phyloP scores from a whole-genome alignment of 768 basidiomycete species.

The Mycena haematopus region DNA sequence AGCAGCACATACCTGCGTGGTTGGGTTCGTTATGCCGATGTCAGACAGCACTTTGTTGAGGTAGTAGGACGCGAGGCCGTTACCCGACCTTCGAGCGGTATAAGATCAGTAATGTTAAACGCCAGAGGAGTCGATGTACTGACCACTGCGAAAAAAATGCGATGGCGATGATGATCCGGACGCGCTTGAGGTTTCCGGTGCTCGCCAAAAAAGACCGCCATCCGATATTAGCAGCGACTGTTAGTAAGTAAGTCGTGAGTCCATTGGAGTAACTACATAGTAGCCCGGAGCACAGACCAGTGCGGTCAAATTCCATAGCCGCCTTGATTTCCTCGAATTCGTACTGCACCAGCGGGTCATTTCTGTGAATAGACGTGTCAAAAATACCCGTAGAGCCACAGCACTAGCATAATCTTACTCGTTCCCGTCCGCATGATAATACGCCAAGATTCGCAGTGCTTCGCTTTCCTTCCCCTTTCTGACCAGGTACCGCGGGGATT shows the following conservation, averaged over 20 bases:
- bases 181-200: conserved; percentile 74
- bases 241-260: too few relatives aligned
- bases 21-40: conserved; percentile 68
- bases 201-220: conserved; percentile 74
- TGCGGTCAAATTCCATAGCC: conserved; percentile 71
- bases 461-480: conserved; percentile 74
- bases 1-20: conserved; percentile 47
- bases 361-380: conserved; percentile 39
- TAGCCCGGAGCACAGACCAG: conserved; percentile 34
- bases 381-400: background rate
- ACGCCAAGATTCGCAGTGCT: conserved; percentile 74
- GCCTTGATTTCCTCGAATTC: conserved; percentile 85
- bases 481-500: conserved; percentile 85
- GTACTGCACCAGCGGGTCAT: conserved; percentile 72
- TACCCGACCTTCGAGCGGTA: too few relatives aligned
- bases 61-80: conserved; percentile 85
- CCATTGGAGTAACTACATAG: too few relatives aligned
- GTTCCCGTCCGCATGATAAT: conserved; percentile 85
- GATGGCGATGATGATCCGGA: conserved; percentile 77
- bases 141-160: conserved; percentile 90
- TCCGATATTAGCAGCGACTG: conserved; percentile 61
- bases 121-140: too few relatives aligned
- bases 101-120: too few relatives aligned
- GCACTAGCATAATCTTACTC: conserved; percentile 43
- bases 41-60: conserved; percentile 73